Evolutionary conservation across 139 green algal species (phyloP).

Genomic region (Picochlorum sp.): DNA sequence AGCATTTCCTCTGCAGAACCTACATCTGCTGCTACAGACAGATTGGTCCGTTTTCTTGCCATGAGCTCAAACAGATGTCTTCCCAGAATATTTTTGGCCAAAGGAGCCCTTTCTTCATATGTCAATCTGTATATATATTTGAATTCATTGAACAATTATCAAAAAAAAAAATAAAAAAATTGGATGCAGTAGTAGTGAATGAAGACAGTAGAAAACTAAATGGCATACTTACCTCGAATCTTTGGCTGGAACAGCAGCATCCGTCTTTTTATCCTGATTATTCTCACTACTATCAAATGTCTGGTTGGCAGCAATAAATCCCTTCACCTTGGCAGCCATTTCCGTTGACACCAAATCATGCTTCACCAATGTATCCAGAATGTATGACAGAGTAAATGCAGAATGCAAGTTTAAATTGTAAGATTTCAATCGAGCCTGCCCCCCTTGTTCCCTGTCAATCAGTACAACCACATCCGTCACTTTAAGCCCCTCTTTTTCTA

Average conservation of each 20-base stretch:
- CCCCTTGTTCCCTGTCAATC: constrained; percentile 97
- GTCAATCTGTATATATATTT: too few species aligned
- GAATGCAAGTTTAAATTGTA: constrained; percentile 74
- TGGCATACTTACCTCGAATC: too few species aligned
- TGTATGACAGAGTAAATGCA: constrained; percentile 40
- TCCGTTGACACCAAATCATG: constrained; percentile 44
- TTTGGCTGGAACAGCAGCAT: too few species aligned
- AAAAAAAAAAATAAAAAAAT: too few species aligned
- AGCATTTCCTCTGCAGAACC: constrained; percentile 81
- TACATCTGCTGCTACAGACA: constrained; percentile 94
- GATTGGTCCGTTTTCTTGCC: constrained; percentile 88
- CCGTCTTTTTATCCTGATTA: neutral
- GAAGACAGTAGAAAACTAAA: too few species aligned
- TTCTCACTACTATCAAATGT: constrained; percentile 34
- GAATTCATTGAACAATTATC: too few species aligned
- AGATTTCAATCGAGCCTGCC: constrained; percentile 51
- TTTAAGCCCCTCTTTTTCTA: constrained; percentile 69
- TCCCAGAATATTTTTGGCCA: constrained; percentile 61
- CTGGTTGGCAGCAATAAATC: constrained; percentile 91
- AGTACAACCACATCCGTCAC: constrained; percentile 85
- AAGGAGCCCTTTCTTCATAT: constrained; percentile 63
- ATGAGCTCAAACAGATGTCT: constrained; percentile 79
- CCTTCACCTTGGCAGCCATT: constrained; percentile 42
- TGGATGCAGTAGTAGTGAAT: too few species aligned
- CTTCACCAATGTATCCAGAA: constrained; percentile 51